A percentile compares a stretch with the other conserved stretches of the same genome.
phyloP scores from a whole-genome alignment of 805 yeast genomes.

The Scheffersomyces spartinae region DNA sequence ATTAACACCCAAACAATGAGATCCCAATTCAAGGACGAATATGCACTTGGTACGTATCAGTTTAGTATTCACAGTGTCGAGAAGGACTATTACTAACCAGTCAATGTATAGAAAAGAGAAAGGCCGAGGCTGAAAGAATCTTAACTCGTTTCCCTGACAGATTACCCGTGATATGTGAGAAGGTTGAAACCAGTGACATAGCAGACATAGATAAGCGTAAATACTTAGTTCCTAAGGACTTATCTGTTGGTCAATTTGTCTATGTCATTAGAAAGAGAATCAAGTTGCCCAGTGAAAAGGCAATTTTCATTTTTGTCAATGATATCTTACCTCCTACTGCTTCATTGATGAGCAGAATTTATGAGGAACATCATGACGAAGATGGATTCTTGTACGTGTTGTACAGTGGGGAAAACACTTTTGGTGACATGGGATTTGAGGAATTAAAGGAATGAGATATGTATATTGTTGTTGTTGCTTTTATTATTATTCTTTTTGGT shows the following conservation, averaged over 20 bases:
- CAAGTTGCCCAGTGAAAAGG: constrained; percentile 93
- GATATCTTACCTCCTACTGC: constrained; percentile 98
- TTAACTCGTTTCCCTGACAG: constrained; percentile 82
- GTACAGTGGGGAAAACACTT: constrained; percentile 96
- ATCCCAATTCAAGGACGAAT: constrained; percentile 90
- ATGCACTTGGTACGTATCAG: constrained; percentile 67
- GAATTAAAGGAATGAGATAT: constrained; percentile 6
- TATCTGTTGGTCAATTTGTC: constrained; percentile 96
- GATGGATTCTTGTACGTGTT: constrained; percentile 95
- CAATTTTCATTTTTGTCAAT: constrained; percentile 92
- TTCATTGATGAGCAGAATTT: constrained; percentile 87
- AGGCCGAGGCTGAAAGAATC: constrained; percentile 88
- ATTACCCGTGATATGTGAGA: constrained; percentile 94
- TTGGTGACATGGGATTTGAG: constrained; percentile 44
- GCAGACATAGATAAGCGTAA: constrained; percentile 96
- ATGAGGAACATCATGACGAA: constrained; percentile 94
- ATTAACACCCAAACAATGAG: constrained; percentile 45
- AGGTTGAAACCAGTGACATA: constrained; percentile 92
- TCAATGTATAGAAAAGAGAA: constrained; percentile 60
- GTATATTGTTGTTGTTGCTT: background rate
- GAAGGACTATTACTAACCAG: constrained; percentile 4
- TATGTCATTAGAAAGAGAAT: constrained; percentile 95
- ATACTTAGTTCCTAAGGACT: constrained; percentile 90
- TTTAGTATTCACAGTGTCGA: background rate
- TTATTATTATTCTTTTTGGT: too few relatives aligned